Evolutionary conservation across 176 grass and related monocot species (phyloP).

Genomic region (Oryza rufipogon): DNA sequence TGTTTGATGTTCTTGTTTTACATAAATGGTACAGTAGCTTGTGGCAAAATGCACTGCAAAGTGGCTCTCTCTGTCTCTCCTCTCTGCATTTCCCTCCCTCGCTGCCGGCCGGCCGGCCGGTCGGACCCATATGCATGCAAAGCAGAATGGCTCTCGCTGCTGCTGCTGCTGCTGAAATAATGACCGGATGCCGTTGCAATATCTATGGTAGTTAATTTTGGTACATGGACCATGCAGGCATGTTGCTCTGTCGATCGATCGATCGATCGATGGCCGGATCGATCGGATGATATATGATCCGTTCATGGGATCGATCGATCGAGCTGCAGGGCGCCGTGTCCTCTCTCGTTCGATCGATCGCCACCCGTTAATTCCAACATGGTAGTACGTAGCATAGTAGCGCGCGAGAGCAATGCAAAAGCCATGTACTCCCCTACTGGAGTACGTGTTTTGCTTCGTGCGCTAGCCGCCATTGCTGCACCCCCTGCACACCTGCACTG

Average conservation of each 20-base stretch:
- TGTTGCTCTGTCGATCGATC: background rate
- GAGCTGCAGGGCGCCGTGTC: no score
- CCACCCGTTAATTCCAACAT: no score
- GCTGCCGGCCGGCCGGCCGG: conserved; percentile 12
- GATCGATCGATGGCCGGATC: no score
- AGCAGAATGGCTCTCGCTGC: conserved; percentile 13
- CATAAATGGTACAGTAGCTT: background rate
- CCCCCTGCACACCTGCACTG: background rate
- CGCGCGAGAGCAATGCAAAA: background rate
- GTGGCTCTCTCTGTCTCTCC: conserved; percentile 34
- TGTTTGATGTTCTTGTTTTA: conserved; percentile 4
- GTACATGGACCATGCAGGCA: background rate
- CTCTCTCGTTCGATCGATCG: no score
- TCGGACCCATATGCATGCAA: background rate
- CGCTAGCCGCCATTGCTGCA: background rate
- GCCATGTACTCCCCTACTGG: no score
- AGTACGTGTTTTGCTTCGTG: background rate
- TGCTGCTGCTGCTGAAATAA: background rate
- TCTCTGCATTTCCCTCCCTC: background rate
- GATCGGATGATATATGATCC: no score
- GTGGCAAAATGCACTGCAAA: conserved; percentile 10
- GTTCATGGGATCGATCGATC: background rate
- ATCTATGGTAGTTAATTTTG: no score
- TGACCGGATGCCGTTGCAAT: background rate
- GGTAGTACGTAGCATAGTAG: no score